Evolutionary conservation across 768 basidiomycete species (phyloP).

Genomic region (Mycena vitilis): DNA sequence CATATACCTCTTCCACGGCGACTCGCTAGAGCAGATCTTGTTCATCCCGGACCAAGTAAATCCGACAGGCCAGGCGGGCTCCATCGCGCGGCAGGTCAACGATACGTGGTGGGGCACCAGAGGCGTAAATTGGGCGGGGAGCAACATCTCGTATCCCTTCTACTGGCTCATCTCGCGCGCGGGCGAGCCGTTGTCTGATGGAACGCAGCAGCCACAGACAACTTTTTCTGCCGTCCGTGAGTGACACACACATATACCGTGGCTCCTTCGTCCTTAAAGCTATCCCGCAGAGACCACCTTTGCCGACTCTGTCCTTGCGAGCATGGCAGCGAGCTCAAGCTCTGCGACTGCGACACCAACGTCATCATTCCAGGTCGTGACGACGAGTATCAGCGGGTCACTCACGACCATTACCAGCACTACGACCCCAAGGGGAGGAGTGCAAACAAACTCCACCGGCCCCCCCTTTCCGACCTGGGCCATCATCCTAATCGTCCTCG

Average conservation of each 20-base stretch:
- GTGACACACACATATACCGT: conserved; percentile 46
- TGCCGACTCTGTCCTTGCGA: conserved; percentile 73
- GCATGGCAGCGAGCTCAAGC: conserved; percentile 58
- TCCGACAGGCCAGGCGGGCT: conserved; percentile 65
- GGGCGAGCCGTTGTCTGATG: conserved; percentile 61
- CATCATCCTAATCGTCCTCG: conserved; percentile 88
- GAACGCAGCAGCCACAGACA: conserved; percentile 70
- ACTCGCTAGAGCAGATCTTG: conserved; percentile 64
- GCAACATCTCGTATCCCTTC: conserved; percentile 72
- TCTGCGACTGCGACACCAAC: background rate
- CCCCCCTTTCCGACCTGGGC: conserved; percentile 85
- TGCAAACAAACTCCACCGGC: conserved; percentile 55
- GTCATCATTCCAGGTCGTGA: background rate
- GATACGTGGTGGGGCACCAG: conserved; percentile 79
- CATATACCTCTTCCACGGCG: conserved; percentile 82
- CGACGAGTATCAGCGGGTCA: background rate
- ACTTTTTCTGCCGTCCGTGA: conserved; percentile 85
- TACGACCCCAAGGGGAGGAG: conserved; percentile 39
- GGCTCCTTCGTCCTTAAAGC: conserved; percentile 8
- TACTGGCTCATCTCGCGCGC: conserved; percentile 80
- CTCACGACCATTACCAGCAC: conserved; percentile 5
- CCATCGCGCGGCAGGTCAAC: conserved; percentile 65
- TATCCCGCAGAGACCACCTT: conserved; percentile 72
- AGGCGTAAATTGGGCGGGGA: conserved; percentile 61
- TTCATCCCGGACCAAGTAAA: conserved; percentile 54